phyloP scores from a whole-genome alignment of 371 early-diverging fungal species.

The Polyrhizophydium stewartii region DNA sequence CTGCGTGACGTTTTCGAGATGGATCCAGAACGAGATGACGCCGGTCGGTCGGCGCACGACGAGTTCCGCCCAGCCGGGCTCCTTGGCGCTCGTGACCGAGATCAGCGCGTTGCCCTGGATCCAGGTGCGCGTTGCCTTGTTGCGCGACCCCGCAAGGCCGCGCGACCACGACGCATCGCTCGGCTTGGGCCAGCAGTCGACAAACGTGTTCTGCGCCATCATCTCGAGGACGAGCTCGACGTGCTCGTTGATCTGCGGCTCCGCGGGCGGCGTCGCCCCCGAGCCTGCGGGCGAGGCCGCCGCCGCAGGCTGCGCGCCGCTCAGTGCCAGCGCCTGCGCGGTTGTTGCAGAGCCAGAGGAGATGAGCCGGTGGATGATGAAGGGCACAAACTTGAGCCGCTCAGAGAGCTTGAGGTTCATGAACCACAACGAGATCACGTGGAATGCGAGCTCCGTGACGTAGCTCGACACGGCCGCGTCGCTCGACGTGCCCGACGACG shows the following conservation, averaged over 20 bases:
- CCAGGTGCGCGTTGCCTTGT: constrained; percentile 55
- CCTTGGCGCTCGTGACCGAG: constrained; percentile 63
- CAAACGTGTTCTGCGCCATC: constrained; percentile 79
- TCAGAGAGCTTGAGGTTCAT: constrained; percentile 68
- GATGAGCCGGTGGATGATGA: constrained; percentile 72
- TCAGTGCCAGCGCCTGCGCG: not conserved
- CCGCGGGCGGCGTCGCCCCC: not conserved
- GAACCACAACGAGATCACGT: constrained; percentile 78
- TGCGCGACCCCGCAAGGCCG: not conserved
- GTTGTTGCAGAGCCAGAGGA: constrained; percentile 18
- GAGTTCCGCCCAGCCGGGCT: constrained; percentile 73
- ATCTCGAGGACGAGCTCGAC: constrained; percentile 90
- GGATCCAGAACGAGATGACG: constrained; percentile 63
- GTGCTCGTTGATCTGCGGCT: constrained; percentile 59
- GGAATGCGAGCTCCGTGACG: constrained; percentile 83
- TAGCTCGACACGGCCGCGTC: constrained; percentile 63
- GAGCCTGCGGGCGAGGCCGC: not conserved
- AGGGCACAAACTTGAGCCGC: constrained; percentile 74
- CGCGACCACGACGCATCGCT: constrained; percentile 30
- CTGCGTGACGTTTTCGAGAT: constrained; percentile 57
- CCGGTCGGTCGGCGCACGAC: constrained; percentile 82
- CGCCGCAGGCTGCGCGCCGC: not conserved
- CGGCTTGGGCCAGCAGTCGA: constrained; percentile 59
- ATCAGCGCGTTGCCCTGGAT: constrained; percentile 78
- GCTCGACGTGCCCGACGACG: not conserved